Percentiles rank a stretch among this genome's conserved stretches.
These are phyloP conservation scores for Penicillium polonicum DNA, from an alignment of 2,329 filamentous ascomycete genomes.

Conservation along the genomic window DNA sequence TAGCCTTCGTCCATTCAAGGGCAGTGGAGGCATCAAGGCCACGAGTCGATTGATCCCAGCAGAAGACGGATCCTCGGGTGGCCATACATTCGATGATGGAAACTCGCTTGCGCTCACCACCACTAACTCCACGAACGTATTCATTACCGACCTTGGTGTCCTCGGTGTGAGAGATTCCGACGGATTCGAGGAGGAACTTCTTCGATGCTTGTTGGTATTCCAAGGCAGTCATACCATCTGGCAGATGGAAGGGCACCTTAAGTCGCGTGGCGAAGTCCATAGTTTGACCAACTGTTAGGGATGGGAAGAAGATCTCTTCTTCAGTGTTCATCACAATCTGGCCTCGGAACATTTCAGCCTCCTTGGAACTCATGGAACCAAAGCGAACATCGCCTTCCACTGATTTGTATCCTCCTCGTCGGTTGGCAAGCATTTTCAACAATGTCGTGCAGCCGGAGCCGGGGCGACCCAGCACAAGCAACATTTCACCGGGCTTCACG, in stretches of 20 bases:
- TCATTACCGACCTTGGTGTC: conserved; percentile 69
- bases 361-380: conserved; percentile 46
- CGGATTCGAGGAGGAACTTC: conserved; percentile 57
- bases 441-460: conserved; percentile 70
- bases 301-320: conserved; percentile 53
- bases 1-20: conserved; percentile 58
- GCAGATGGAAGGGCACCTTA: conserved; percentile 54
- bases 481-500: conserved; percentile 71
- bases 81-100: conserved; percentile 66
- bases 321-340: conserved; percentile 60
- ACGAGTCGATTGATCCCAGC: conserved; percentile 67
- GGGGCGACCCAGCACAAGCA: conserved; percentile 66
- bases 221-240: conserved; percentile 46
- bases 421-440: conserved; percentile 67
- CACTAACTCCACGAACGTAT: conserved; percentile 64
- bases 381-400: conserved; percentile 61
- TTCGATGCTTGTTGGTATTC: conserved; percentile 50
- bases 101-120: conserved; percentile 68
- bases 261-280: conserved; percentile 57
- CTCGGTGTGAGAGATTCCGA: conserved; percentile 59
- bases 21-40: conserved; percentile 67
- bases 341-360: conserved; percentile 51
- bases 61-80: conserved; percentile 58
- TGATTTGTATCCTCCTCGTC: conserved; percentile 57
- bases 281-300: conserved; percentile 52